Evolutionary conservation across 2,329 filamentous ascomycete genomes (phyloP).

Genomic region (Septoria linicola): DNA sequence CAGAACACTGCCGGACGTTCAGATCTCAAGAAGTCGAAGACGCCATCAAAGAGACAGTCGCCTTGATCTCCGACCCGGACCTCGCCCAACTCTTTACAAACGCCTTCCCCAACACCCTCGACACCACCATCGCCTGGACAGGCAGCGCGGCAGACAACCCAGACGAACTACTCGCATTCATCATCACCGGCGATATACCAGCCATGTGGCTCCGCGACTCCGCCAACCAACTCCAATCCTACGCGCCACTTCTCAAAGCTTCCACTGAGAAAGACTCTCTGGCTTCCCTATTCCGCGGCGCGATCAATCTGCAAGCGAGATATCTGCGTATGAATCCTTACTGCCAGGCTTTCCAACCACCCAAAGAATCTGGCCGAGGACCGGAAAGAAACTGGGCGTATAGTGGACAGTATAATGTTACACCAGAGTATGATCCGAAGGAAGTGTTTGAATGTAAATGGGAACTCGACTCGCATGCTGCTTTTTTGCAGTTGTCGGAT

Average conservation of each 20-base stretch:
- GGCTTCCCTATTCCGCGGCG: slow-evolving; percentile 64
- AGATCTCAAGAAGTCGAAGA: slow-evolving; percentile 38
- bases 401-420: slow-evolving; percentile 55
- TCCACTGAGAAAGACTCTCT: slow-evolving; percentile 54
- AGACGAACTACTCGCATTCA: slow-evolving; percentile 84
- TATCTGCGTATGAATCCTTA: slow-evolving; percentile 61
- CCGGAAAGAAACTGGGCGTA: slow-evolving; percentile 40
- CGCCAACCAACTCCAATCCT: slow-evolving; percentile 68
- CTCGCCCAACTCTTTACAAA: slow-evolving; percentile 70
- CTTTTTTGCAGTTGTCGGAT: slow-evolving; percentile 48
- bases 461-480: slow-evolving; percentile 50
- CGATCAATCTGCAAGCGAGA: slow-evolving; percentile 67
- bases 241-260: slow-evolving; percentile 53
- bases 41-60: slow-evolving; percentile 32
- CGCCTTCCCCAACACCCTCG: slow-evolving; percentile 69
- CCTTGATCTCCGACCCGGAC: slow-evolving; percentile 51
- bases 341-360: slow-evolving; percentile 53
- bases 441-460: slow-evolving; percentile 54
- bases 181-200: slow-evolving; percentile 71
- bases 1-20: slow-evolving; percentile 45
- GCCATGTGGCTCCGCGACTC: slow-evolving; percentile 55
- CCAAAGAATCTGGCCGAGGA: slow-evolving; percentile 25
- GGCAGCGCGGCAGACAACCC: slow-evolving; percentile 62
- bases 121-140: slow-evolving; percentile 87
- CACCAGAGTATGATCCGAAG: slow-evolving; percentile 41